Evolutionary conservation across 352 stramenopile genomes (phyloP).

Genomic region (Pythium aphanidermatum): DNA sequence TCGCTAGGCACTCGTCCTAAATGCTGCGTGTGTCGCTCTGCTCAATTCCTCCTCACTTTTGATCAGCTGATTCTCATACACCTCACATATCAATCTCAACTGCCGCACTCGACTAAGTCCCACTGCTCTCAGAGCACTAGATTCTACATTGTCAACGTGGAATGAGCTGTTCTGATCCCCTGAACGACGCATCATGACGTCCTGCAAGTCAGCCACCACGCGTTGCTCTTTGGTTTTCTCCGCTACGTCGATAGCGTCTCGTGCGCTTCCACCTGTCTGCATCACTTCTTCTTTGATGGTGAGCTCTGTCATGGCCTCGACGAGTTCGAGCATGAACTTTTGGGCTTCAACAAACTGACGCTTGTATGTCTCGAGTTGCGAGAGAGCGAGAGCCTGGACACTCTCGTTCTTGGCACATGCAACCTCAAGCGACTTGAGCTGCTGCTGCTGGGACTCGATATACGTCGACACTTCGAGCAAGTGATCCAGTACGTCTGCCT

Average conservation of each 20-base stretch:
- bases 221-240: constrained; percentile 31
- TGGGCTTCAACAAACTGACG: constrained; percentile 45
- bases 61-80: constrained; percentile 48
- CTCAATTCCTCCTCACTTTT: constrained; percentile 44
- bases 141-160: constrained; percentile 26
- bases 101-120: constrained; percentile 36
- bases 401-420: constrained; percentile 42
- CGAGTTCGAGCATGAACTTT: constrained; percentile 39
- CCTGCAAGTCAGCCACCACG: constrained; percentile 43
- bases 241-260: constrained; percentile 9
- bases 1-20: constrained; percentile 32
- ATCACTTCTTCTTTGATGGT: constrained; percentile 36
- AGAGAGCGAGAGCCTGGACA: constrained; percentile 43
- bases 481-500: constrained; percentile 55
- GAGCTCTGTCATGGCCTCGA: constrained; percentile 39
- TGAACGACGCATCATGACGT: constrained; percentile 12
- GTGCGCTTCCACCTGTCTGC: constrained; percentile 9
- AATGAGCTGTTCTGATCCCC: not conserved
- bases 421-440: constrained; percentile 33
- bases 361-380: constrained; percentile 46
- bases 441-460: constrained; percentile 32
- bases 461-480: constrained; percentile 36
- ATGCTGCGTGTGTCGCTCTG: constrained; percentile 37
- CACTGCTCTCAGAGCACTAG: constrained; percentile 33
- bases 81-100: constrained; percentile 28